These are phyloP conservation scores for Globisporangium cystogenes DNA, from an alignment of 352 stramenopile genomes.

Conservation along the genomic window DNA sequence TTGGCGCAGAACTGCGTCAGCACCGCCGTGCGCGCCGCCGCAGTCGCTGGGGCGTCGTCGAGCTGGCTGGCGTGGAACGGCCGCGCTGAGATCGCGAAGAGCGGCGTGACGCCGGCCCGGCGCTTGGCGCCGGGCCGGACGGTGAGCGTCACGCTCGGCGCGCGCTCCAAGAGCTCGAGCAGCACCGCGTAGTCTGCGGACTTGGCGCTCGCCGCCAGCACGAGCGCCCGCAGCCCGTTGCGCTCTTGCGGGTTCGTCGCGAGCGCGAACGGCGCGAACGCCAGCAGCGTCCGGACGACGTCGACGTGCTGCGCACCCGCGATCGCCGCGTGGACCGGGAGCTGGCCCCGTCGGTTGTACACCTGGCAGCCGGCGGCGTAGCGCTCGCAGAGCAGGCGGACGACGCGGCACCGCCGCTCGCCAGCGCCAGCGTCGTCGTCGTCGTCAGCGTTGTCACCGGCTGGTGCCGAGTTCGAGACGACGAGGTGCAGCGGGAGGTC, in stretches of 20 bases:
- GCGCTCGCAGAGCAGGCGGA: constrained; percentile 20
- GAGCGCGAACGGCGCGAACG: constrained; percentile 25
- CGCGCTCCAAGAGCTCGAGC: constrained; percentile 28
- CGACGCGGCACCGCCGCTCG: neutral
- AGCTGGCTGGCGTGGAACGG: constrained; percentile 20
- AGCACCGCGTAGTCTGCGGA: constrained; percentile 27
- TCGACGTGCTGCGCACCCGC: constrained; percentile 18
- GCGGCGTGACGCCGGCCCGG: constrained; percentile 25
- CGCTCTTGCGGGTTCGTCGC: constrained; percentile 24
- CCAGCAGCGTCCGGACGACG: constrained; percentile 23
- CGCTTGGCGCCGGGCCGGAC: neutral
- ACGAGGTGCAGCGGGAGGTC: constrained; percentile 51
- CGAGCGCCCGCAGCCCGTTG: constrained; percentile 29
- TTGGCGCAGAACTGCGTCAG: constrained; percentile 25
- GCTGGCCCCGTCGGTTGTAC: constrained; percentile 34
- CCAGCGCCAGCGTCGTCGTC: neutral
- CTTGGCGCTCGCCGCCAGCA: constrained; percentile 33
- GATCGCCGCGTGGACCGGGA: constrained; percentile 50
- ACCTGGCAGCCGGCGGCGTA: constrained; percentile 26
- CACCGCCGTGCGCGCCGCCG: constrained; percentile 3
- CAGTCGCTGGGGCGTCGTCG: neutral
- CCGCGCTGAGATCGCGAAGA: constrained; percentile 44
- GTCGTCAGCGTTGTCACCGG: neutral
- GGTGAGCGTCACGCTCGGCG: constrained; percentile 15
- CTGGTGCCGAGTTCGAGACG: constrained; percentile 15